Evolutionary conservation across 2,329 filamentous ascomycete genomes (phyloP).

Genomic region (Atkinsonella texensis): DNA sequence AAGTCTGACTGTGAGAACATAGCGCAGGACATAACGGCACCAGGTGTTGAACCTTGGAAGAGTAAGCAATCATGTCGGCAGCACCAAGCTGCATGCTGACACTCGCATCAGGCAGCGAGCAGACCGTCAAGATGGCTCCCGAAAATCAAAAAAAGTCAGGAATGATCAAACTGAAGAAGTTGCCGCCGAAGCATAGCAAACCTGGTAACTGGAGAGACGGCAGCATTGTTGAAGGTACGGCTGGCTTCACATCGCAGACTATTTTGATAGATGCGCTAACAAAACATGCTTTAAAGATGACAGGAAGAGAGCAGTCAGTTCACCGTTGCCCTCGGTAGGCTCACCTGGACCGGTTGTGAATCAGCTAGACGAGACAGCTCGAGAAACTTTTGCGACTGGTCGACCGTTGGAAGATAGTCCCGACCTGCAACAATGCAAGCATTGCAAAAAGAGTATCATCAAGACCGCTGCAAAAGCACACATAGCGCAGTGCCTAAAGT

Average conservation of each 20-base stretch:
- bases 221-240: constrained; percentile 49
- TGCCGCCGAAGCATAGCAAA: constrained; percentile 48
- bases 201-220: constrained; percentile 62
- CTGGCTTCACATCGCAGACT: background rate
- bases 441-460: constrained; percentile 82
- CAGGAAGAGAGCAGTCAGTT: constrained; percentile 39
- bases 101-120: constrained; percentile 22
- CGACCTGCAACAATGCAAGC: constrained; percentile 78
- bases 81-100: background rate
- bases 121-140: constrained; percentile 50
- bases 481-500: constrained; percentile 69
- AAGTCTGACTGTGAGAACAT: background rate
- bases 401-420: constrained; percentile 69
- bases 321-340: constrained; percentile 28
- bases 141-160: constrained; percentile 41
- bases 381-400: constrained; percentile 70
- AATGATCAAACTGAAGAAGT: constrained; percentile 50
- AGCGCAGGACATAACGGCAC: constrained; percentile 9
- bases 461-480: constrained; percentile 66
- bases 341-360: constrained; percentile 48
- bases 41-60: constrained; percentile 16
- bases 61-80: constrained; percentile 10
- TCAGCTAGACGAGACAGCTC: constrained; percentile 61
- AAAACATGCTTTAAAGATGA: constrained; percentile 26
- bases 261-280: background rate